These are phyloP conservation scores for Psilocybe azurescens DNA, from an alignment of 768 basidiomycete genomes.

Conservation along the genomic window DNA sequence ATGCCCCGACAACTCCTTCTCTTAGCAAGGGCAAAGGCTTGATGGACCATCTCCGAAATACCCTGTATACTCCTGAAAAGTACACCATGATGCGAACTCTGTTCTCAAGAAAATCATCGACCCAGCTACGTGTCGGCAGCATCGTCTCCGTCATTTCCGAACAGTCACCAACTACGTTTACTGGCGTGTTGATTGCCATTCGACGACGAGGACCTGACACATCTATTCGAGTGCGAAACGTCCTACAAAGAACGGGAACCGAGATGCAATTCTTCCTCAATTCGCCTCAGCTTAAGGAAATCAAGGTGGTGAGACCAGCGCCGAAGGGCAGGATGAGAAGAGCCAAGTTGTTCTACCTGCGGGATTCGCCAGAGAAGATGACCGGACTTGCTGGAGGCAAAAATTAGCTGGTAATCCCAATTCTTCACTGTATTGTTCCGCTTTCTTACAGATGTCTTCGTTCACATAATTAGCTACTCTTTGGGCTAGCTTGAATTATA, in stretches of 20 bases:
- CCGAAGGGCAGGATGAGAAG: slow-evolving; percentile 68
- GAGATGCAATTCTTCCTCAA: slow-evolving; percentile 92
- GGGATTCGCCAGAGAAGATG: slow-evolving; percentile 88
- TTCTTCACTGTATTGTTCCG: background rate
- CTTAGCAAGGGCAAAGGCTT: slow-evolving; percentile 76
- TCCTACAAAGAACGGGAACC: slow-evolving; percentile 89
- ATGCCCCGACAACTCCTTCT: slow-evolving; percentile 45
- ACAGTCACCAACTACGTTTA: slow-evolving; percentile 82
- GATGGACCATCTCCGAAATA: slow-evolving; percentile 74
- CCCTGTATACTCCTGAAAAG: slow-evolving; percentile 71
- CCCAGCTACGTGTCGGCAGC: slow-evolving; percentile 81
- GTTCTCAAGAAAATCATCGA: slow-evolving; percentile 74
- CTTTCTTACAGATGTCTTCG: background rate
- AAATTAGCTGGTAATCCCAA: slow-evolving; percentile 29
- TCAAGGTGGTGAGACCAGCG: slow-evolving; percentile 77
- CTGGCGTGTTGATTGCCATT: slow-evolving; percentile 86
- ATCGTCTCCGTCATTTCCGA: slow-evolving; percentile 80
- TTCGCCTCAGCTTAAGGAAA: slow-evolving; percentile 87
- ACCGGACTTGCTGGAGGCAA: slow-evolving; percentile 62
- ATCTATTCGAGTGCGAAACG: slow-evolving; percentile 87
- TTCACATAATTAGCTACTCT: background rate
- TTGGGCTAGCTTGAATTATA: background rate
- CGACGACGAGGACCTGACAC: slow-evolving; percentile 86
- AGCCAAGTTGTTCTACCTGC: slow-evolving; percentile 84
- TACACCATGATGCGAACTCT: slow-evolving; percentile 66